Percentiles rank a stretch among this genome's conserved stretches.
Evolutionary conservation across 2,329 filamentous ascomycete genomes (phyloP).

Genomic region (Diplodia mutila): DNA sequence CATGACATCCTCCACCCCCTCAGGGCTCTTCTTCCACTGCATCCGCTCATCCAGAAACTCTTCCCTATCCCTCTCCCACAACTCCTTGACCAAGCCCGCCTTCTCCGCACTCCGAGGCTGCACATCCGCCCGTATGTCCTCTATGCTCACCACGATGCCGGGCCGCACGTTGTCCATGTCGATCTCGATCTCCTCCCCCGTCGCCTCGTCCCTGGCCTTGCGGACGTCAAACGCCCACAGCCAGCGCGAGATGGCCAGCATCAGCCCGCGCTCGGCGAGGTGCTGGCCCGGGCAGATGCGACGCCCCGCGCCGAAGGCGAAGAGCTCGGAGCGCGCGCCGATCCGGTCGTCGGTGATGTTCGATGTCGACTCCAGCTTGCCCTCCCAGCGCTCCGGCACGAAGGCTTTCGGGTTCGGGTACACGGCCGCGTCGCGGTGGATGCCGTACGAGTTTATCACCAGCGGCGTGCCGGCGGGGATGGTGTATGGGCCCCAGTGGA

Average conservation of each 20-base stretch:
- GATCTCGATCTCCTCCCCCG: conserved; percentile 12
- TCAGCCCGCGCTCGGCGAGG: conserved; percentile 38
- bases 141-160: conserved; percentile 31
- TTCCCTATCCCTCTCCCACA: conserved; percentile 31
- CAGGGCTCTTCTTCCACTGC: conserved; percentile 33
- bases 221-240: conserved; percentile 41
- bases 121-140: conserved; percentile 30
- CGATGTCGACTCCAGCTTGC: conserved; percentile 30
- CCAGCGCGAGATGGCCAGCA: conserved; percentile 37
- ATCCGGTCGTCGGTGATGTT: conserved; percentile 30
- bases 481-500: conserved; percentile 38
- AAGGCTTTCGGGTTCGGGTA: conserved; percentile 21
- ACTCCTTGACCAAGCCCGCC: conserved; percentile 17
- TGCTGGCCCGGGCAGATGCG: conserved; percentile 45
- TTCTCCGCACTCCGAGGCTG: conserved; percentile 28
- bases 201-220: background rate
- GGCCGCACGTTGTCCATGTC: conserved; percentile 25
- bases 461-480: conserved; percentile 48
- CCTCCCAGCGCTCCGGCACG: conserved; percentile 28
- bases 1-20: conserved; percentile 26
- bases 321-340: conserved; percentile 38
- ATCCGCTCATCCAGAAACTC: conserved; percentile 23
- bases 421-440: conserved; percentile 34
- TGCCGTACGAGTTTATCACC: conserved; percentile 44
- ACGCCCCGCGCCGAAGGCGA: conserved; percentile 43